A percentile compares a stretch with the other conserved stretches of the same genome.
These are phyloP conservation scores for Gaertneriomyces sp. DNA, from an alignment of 192 early-diverging fungal genomes.

Conservation along the genomic window DNA sequence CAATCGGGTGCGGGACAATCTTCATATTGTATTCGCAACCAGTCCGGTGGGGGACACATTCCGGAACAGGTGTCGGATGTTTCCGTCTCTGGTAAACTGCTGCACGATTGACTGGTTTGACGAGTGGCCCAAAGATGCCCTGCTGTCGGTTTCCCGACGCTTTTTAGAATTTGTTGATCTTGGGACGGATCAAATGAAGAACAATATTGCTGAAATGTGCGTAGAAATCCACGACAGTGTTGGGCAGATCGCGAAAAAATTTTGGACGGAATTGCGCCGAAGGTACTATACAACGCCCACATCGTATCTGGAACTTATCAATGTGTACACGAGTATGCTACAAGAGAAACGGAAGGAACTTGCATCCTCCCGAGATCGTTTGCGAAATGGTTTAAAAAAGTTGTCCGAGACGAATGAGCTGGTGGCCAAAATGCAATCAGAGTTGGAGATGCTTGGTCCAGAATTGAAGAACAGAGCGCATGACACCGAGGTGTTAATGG, in stretches of 20 bases:
- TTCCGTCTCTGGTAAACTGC: constrained; percentile 58
- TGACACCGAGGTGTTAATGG: constrained; percentile 56
- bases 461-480: constrained; percentile 50
- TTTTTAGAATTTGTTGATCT: constrained; percentile 62
- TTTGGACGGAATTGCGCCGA: constrained; percentile 48
- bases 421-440: constrained; percentile 60
- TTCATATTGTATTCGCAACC: constrained; percentile 59
- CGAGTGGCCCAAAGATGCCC: constrained; percentile 58
- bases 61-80: constrained; percentile 57
- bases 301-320: constrained; percentile 59
- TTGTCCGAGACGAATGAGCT: constrained; percentile 55
- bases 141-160: constrained; percentile 51
- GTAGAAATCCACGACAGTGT: constrained; percentile 59
- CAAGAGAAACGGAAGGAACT: constrained; percentile 60
- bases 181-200: constrained; percentile 52
- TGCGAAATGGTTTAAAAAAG: constrained; percentile 55
- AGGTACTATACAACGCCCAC: constrained; percentile 61
- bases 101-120: constrained; percentile 66
- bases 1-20: constrained; percentile 56
- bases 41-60: constrained; percentile 59
- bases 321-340: constrained; percentile 54
- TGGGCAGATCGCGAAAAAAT: constrained; percentile 46
- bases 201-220: constrained; percentile 57
- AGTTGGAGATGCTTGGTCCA: constrained; percentile 53
- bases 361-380: constrained; percentile 43